Evolutionary conservation across 345 rosid species (phyloP).

Genomic region (Eucalyptus sp.): DNA sequence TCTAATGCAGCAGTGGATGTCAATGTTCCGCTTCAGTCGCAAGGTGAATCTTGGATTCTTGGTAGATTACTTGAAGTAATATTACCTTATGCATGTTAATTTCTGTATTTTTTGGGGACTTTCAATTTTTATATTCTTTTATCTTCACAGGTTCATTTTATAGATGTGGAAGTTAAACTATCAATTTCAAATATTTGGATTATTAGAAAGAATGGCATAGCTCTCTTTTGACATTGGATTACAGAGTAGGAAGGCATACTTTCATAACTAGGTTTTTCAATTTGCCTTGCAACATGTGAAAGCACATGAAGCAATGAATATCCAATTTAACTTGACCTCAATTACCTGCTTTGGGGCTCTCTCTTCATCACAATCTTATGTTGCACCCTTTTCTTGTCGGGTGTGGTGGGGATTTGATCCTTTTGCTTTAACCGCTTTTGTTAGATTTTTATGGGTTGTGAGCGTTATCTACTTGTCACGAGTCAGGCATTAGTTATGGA

Average conservation of each 20-base stretch:
- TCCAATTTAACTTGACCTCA: not conserved
- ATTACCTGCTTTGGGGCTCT: not conserved
- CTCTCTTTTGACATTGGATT: not conserved
- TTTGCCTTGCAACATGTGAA: not conserved
- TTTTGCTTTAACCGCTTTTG: not conserved
- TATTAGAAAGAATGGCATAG: not conserved
- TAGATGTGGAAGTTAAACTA: not conserved
- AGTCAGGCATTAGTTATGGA: not conserved
- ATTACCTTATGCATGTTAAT: not conserved
- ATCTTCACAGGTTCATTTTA: not conserved
- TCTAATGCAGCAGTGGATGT: constrained; percentile 1
- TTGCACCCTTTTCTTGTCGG: not conserved
- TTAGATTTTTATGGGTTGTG: not conserved
- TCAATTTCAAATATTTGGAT: not conserved
- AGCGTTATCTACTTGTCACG: not conserved
- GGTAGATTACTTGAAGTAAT: not conserved
- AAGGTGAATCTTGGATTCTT: constrained; percentile 20
- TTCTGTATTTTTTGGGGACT: not conserved
- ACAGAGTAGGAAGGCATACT: not conserved
- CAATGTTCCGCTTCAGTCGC: constrained; percentile 20
- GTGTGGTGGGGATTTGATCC: not conserved
- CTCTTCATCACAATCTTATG: not conserved
- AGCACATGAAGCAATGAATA: not conserved
- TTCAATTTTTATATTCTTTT: not conserved
- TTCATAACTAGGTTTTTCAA: not conserved